Evolutionary conservation across 2,329 filamentous ascomycete genomes (phyloP).

Genomic region (Aureobasidium sp.): DNA sequence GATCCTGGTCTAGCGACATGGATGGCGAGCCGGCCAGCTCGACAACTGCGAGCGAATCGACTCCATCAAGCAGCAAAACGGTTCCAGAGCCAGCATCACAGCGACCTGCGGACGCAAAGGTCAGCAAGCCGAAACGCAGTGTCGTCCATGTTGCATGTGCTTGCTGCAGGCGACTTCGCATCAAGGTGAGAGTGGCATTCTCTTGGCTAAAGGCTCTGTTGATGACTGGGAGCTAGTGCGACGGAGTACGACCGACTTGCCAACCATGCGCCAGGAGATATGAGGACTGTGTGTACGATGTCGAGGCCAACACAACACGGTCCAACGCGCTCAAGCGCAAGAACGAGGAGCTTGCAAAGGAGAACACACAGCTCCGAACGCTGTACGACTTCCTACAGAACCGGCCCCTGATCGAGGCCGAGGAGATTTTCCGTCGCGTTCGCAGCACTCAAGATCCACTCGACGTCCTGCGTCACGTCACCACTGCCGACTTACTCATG

Average conservation of each 20-base stretch:
- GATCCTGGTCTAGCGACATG: background rate
- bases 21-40: background rate
- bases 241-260: conserved; percentile 5
- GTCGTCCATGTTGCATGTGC: conserved; percentile 9
- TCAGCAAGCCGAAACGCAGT: background rate
- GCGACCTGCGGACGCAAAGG: background rate
- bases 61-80: background rate
- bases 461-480: background rate
- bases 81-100: background rate
- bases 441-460: conserved; percentile 6
- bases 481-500: conserved; percentile 2
- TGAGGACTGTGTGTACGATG: conserved; percentile 15
- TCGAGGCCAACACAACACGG: conserved; percentile 15
- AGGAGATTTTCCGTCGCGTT: conserved; percentile 11
- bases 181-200: background rate
- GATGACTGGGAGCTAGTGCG: background rate
- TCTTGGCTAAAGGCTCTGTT: background rate
- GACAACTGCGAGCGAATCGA: background rate
- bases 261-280: background rate
- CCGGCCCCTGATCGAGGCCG: background rate
- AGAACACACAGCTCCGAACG: conserved; percentile 8
- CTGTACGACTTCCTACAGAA: conserved; percentile 7
- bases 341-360: conserved; percentile 14
- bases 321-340: conserved; percentile 16
- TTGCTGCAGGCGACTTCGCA: conserved; percentile 4